A percentile compares a stretch with the other conserved stretches of the same genome.
Evolutionary conservation across 2,329 filamentous ascomycete genomes (phyloP).

Genomic region (Lasiodiplodia theobromae): DNA sequence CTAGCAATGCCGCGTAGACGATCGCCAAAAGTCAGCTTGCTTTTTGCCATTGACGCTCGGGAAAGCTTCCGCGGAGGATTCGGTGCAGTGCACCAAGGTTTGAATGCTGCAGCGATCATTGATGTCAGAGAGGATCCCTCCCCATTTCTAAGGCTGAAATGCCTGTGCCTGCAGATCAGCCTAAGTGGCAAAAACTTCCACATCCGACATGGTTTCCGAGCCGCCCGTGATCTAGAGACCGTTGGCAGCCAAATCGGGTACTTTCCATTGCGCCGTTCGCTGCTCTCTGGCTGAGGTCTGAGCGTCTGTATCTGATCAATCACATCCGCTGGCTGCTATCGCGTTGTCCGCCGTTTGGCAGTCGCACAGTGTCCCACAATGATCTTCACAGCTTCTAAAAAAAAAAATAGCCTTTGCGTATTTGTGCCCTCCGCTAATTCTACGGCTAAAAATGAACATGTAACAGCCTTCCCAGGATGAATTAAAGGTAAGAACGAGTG

Average conservation of each 20-base stretch:
- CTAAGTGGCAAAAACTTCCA: slow-evolving; percentile 11
- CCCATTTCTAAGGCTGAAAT: slow-evolving; percentile 21
- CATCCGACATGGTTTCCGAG: slow-evolving; percentile 20
- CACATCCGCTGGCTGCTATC: background rate
- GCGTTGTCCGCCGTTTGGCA: background rate
- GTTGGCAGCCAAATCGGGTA: slow-evolving; percentile 1
- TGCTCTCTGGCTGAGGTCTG: background rate
- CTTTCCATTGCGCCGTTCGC: background rate
- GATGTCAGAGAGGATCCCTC: slow-evolving; percentile 27
- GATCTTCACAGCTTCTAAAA: background rate
- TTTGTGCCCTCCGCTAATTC: background rate
- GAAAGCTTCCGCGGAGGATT: slow-evolving; percentile 4
- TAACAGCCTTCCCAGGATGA: background rate
- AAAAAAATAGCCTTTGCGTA: background rate
- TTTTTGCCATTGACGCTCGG: background rate
- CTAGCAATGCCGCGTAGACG: background rate
- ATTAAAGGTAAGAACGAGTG: background rate
- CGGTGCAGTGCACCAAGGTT: slow-evolving; percentile 4
- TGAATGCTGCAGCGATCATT: slow-evolving; percentile 21
- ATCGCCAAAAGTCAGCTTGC: background rate
- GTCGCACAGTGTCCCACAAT: background rate
- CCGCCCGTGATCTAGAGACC: slow-evolving; percentile 14
- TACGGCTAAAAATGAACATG: background rate
- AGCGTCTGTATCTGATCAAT: background rate
- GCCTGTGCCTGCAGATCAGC: slow-evolving; percentile 22